These are phyloP conservation scores for Suillus sp. DNA, from an alignment of 768 basidiomycete genomes.

Conservation along the genomic window DNA sequence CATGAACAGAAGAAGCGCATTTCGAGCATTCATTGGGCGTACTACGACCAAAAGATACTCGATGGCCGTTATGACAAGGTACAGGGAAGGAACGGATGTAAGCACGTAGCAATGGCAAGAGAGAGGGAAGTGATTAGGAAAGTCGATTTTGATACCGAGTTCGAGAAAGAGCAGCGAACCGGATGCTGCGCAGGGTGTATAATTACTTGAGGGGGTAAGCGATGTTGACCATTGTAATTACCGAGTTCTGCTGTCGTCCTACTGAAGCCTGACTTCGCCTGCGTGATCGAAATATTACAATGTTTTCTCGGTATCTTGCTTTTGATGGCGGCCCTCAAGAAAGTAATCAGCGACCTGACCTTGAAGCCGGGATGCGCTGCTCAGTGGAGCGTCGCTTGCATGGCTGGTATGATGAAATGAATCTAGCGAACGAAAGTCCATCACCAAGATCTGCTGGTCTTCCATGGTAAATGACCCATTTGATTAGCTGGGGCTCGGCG, in stretches of 20 bases:
- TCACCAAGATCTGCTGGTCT: not conserved
- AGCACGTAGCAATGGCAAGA: not conserved
- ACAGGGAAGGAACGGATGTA: not conserved
- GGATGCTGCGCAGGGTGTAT: constrained; percentile 4
- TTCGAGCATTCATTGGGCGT: constrained; percentile 2
- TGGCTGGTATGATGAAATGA: not conserved
- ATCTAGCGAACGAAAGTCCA: not conserved
- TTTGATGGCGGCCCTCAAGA: not conserved
- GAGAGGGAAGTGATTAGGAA: not conserved
- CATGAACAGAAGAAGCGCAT: constrained; percentile 2
- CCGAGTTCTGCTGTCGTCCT: not conserved
- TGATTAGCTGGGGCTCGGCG: not conserved
- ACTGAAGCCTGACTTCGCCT: not conserved
- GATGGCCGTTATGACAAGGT: constrained; percentile 1
- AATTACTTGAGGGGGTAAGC: not conserved
- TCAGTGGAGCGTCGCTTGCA: not conserved
- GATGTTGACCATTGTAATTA: not conserved
- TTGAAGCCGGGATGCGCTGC: not conserved
- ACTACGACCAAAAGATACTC: constrained; percentile 1
- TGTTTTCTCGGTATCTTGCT: constrained; percentile 27
- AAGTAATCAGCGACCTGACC: too few relatives aligned
- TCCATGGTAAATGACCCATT: not conserved
- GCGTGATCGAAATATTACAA: not conserved
- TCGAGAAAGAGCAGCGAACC: not conserved
- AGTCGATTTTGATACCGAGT: constrained; percentile 1